These are phyloP conservation scores for Lumnitzera littorea DNA, from an alignment of 345 rosid species.

Conservation along the genomic window DNA sequence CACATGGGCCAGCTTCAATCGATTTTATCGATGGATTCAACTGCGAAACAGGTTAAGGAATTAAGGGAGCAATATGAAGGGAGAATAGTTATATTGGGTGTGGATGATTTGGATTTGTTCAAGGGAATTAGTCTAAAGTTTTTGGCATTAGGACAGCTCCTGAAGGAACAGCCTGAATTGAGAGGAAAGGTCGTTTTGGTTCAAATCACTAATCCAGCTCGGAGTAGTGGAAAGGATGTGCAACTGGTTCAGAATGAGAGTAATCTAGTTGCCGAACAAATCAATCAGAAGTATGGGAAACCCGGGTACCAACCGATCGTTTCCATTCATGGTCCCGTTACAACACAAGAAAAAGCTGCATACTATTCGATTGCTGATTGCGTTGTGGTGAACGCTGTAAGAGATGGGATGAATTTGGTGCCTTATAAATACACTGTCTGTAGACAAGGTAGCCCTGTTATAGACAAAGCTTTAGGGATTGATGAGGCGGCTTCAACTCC, in stretches of 20 bases:
- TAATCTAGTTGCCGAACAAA: conserved; percentile 28
- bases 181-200: conserved; percentile 56
- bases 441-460: conserved; percentile 59
- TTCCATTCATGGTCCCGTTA: conserved; percentile 38
- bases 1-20: conserved; percentile 66
- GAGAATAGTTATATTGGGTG: conserved; percentile 54
- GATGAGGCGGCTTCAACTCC: conserved; percentile 16
- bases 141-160: conserved; percentile 54
- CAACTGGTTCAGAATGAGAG: conserved; percentile 46
- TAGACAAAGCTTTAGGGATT: conserved; percentile 47
- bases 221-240: conserved; percentile 72
- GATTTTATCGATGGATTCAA: conserved; percentile 28
- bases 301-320: conserved; percentile 65
- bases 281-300: conserved; percentile 43
- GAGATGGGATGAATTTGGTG: conserved; percentile 91
- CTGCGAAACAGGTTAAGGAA: conserved; percentile 36
- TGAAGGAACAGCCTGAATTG: conserved; percentile 33
- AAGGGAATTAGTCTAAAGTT: conserved; percentile 75
- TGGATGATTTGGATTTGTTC: conserved; percentile 75
- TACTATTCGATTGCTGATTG: conserved; percentile 67
- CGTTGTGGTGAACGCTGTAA: conserved; percentile 66
- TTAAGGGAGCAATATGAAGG: conserved; percentile 49
- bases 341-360: conserved; percentile 56
- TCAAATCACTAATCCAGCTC: conserved; percentile 76
- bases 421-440: conserved; percentile 72